Evolutionary conservation across 129 eudicot species (phyloP).

Genomic region (Tanacetum coccineum): DNA sequence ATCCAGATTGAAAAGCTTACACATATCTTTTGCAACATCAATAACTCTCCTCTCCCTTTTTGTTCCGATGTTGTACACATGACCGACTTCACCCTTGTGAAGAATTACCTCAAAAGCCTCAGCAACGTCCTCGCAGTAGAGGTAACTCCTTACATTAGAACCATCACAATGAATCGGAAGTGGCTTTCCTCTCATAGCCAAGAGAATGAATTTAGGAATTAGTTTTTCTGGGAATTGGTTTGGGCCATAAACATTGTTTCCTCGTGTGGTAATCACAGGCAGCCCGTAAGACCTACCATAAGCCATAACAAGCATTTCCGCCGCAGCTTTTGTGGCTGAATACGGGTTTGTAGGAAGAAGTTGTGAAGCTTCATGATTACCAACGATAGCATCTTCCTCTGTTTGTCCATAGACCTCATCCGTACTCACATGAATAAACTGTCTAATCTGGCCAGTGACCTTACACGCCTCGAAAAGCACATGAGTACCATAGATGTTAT

Average conservation of each 20-base stretch:
- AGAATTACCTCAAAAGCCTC: conserved; percentile 96
- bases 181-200: too few species aligned
- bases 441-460: conserved; percentile 89
- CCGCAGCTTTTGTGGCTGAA: too few species aligned
- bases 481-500: too few species aligned
- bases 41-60: conserved; percentile 84
- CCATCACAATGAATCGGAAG: conserved; percentile 96
- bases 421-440: conserved; percentile 94
- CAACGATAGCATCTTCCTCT: conserved; percentile 93
- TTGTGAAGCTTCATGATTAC: too few species aligned
- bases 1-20: conserved; percentile 70
- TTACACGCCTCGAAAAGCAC: conserved; percentile 98
- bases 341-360: too few species aligned
- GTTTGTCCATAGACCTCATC: conserved; percentile 99
- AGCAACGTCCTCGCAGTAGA: conserved; percentile 98
- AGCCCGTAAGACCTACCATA: conserved; percentile 91
- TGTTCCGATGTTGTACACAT: too few species aligned
- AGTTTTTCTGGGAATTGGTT: conserved; percentile 90
- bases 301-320: too few species aligned
- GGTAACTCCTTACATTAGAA: conserved; percentile 84
- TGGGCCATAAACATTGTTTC: conserved; percentile 98
- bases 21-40: conserved; percentile 85
- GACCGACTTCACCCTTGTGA: too few species aligned
- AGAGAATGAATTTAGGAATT: conserved; percentile 91
- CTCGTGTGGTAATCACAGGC: conserved; percentile 93